These are phyloP conservation scores for Sphaerulina populicola DNA, from an alignment of 2,329 filamentous ascomycete genomes.

Conservation along the genomic window DNA sequence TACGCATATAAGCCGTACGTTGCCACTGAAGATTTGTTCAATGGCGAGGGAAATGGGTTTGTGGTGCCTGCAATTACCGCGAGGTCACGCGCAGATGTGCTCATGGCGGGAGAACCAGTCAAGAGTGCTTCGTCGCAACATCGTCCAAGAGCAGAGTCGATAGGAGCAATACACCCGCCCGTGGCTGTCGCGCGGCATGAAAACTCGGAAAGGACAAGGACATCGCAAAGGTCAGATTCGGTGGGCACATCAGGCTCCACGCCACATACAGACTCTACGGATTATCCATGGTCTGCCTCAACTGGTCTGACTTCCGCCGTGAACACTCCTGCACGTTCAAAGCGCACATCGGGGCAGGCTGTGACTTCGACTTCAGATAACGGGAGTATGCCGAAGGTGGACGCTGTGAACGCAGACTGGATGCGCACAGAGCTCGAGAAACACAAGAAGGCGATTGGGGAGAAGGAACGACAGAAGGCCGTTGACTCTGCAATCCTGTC, in stretches of 20 bases:
- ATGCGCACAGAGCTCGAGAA: constrained; percentile 40
- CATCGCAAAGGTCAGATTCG: constrained; percentile 22
- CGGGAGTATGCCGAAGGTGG: constrained; percentile 30
- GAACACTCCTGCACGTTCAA: constrained; percentile 36
- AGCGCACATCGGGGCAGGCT: constrained; percentile 35
- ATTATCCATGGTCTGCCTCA: constrained; percentile 34
- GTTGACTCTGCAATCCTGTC: constrained; percentile 8
- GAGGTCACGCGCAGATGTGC: constrained; percentile 24
- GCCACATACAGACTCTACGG: constrained; percentile 37
- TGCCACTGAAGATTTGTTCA: constrained; percentile 22
- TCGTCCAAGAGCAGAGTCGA: constrained; percentile 11
- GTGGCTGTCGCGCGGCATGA: constrained; percentile 29
- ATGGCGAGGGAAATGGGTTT: constrained; percentile 5
- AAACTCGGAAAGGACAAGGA: constrained; percentile 27
- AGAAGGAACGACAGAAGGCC: constrained; percentile 14
- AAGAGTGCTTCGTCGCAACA: constrained; percentile 14
- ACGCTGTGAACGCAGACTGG: constrained; percentile 37
- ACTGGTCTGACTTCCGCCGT: constrained; percentile 39
- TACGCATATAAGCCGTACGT: constrained; percentile 12
- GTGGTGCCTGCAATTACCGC: constrained; percentile 15
- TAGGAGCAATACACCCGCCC: constrained; percentile 22
- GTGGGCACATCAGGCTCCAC: constrained; percentile 33
- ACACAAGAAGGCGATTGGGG: constrained; percentile 25
- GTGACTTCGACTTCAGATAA: constrained; percentile 22
- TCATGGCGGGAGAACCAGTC: constrained; percentile 19